Evolutionary conservation across 805 yeast genomes (phyloP).

Genomic region (Lipomyces orientalis): DNA sequence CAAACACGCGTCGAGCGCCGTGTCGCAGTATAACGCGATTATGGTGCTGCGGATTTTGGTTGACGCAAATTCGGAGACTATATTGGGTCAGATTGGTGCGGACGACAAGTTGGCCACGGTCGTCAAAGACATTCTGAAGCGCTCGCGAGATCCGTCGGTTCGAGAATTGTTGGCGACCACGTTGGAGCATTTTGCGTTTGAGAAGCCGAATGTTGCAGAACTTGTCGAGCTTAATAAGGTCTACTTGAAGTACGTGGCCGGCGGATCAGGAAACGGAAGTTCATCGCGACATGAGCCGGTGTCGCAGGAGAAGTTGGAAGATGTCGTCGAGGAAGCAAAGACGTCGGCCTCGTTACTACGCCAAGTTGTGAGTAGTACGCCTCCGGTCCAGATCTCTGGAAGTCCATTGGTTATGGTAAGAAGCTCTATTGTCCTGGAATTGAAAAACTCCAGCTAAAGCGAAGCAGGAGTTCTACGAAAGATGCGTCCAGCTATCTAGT

Average conservation of each 20-base stretch:
- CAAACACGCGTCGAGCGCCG: slow-evolving; percentile 9
- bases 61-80: slow-evolving; percentile 23
- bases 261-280: not conserved
- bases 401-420: slow-evolving; percentile 24
- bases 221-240: slow-evolving; percentile 10
- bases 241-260: slow-evolving; percentile 4
- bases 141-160: slow-evolving; percentile 23
- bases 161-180: slow-evolving; percentile 10
- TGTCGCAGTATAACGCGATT: slow-evolving; percentile 29
- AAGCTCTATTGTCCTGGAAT: not conserved
- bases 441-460: not conserved
- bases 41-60: slow-evolving; percentile 27
- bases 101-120: slow-evolving; percentile 23
- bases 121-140: slow-evolving; percentile 11
- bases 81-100: slow-evolving; percentile 15
- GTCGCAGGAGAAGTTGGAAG: slow-evolving; percentile 6
- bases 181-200: slow-evolving; percentile 6
- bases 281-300: not conserved
- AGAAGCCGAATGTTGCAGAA: slow-evolving; percentile 1
- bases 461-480: slow-evolving; percentile 30
- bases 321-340: slow-evolving; percentile 24
- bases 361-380: slow-evolving; percentile 24
- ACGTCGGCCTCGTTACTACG: slow-evolving; percentile 23
- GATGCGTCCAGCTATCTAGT: slow-evolving; percentile 24
- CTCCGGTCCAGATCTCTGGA: slow-evolving; percentile 31